phyloP scores from a whole-genome alignment of 2,329 filamentous ascomycete species.

The Nannizzia gypsea region DNA sequence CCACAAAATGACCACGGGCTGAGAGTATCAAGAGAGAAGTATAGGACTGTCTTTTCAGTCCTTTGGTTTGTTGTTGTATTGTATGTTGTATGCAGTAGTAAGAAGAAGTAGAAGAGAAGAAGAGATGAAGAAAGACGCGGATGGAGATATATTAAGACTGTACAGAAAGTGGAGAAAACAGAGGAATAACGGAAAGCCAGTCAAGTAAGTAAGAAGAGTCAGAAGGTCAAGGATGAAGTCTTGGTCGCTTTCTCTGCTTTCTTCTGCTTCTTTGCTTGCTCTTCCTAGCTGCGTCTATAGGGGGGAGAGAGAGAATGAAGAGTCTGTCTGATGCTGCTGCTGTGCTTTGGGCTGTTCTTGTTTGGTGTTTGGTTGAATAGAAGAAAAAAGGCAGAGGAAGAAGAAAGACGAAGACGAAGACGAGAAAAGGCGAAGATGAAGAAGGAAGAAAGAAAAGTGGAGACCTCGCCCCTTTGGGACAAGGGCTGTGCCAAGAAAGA shows the following conservation, averaged over 20 bases:
- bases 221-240: no score
- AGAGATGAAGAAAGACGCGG: not conserved
- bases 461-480: not conserved
- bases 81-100: not conserved
- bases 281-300: no score
- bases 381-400: not conserved
- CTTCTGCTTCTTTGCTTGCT: no score
- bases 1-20: slow-evolving; percentile 7
- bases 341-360: no score
- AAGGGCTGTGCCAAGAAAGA: not conserved
- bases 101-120: not conserved
- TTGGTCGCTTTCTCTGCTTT: no score
- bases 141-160: not conserved
- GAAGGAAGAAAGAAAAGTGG: not conserved
- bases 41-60: not conserved
- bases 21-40: not conserved
- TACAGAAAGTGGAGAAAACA: no score
- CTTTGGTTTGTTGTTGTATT: not conserved
- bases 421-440: not conserved
- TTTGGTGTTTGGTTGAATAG: not conserved
- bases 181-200: no score
- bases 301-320: no score
- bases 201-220: no score
- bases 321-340: no score
- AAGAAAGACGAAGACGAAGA: not conserved